Conservation (phyloP, 2,329 filamentous ascomycete species). For the Helicocarpus griseus region DNA sequence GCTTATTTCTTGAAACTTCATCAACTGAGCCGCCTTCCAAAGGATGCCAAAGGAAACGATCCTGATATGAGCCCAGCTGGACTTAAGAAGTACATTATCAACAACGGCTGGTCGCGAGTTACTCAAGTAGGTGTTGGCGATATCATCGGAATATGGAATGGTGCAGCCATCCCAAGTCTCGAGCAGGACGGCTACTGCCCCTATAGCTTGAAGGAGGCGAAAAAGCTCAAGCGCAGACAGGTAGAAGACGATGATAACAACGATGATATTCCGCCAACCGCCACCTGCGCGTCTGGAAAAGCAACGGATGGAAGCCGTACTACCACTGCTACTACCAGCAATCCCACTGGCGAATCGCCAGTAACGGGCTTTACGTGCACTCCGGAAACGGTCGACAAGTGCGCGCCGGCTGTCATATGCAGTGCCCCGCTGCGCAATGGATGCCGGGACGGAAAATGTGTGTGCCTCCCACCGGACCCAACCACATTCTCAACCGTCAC, state of each 20-base stretch:
- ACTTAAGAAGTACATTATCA: conserved; percentile 5
- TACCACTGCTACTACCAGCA: too few species aligned
- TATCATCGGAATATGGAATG: conserved; percentile 6
- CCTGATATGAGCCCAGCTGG: conserved; percentile 9
- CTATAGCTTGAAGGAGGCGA: not conserved
- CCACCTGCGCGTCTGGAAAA: not conserved
- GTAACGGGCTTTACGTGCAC: conserved; percentile 6
- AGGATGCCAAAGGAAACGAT: conserved; percentile 3
- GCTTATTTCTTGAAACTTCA: conserved; percentile 9
- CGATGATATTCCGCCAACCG: not conserved
- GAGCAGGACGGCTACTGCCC: conserved; percentile 2
- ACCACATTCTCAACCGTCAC: not conserved
- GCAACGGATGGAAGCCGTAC: too few species aligned
- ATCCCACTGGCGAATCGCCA: not conserved
- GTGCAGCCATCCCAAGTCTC: not conserved
- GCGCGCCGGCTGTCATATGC: conserved; percentile 5
- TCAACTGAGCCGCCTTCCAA: conserved; percentile 5
- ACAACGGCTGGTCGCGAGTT: conserved; percentile 5
- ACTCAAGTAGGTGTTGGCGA: not conserved
- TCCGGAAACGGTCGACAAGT: conserved; percentile 1
- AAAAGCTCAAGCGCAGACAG: conserved; percentile 1
- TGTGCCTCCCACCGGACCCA: conserved; percentile 1
- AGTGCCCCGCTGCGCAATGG: not conserved
- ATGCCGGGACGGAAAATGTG: conserved; percentile 3
- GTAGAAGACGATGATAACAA: not conserved